Conservation (phyloP, 2,329 filamentous ascomycete species). For the Fusarium sp. region DNA sequence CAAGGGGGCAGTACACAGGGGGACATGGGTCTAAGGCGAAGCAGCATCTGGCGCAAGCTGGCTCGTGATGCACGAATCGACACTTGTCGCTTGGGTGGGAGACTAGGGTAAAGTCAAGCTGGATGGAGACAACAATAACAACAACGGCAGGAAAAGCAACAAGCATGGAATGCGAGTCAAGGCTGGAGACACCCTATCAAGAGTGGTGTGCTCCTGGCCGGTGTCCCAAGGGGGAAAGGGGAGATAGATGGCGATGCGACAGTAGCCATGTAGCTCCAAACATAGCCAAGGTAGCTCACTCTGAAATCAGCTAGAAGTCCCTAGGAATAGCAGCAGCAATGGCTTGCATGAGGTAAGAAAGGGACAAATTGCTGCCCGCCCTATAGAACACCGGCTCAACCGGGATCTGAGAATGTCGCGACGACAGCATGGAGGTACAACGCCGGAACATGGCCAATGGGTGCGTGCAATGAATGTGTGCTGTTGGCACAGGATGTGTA, state of each 20-base stretch:
- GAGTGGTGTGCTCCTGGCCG: conserved; percentile 35
- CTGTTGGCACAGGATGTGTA: background rate
- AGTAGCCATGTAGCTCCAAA: conserved; percentile 23
- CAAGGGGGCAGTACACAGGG: conserved; percentile 24
- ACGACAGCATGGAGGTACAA: conserved; percentile 22
- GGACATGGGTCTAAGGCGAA: conserved; percentile 38
- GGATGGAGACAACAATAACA: conserved; percentile 17
- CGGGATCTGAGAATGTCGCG: conserved; percentile 19
- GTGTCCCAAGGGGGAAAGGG: conserved; percentile 43
- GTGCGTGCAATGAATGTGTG: conserved; percentile 8
- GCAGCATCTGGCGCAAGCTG: conserved; percentile 41
- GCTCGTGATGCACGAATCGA: conserved; percentile 45
- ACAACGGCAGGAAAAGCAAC: background rate
- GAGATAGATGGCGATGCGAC: conserved; percentile 28
- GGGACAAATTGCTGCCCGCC: conserved; percentile 25
- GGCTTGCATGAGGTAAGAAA: conserved; percentile 34
- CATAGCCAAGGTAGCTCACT: conserved; percentile 6
- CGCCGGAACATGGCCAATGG: conserved; percentile 13
- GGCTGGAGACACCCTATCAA: conserved; percentile 20
- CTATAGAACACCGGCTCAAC: conserved; percentile 26
- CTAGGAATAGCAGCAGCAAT: conserved; percentile 34
- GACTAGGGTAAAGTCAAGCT: conserved; percentile 25
- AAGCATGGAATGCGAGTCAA: conserved; percentile 35
- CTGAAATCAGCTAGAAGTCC: conserved; percentile 16
- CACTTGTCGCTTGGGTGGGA: conserved; percentile 33